These are phyloP conservation scores for Crithidia expoeki DNA, from an alignment of 208 protist genomes.

Conservation along the genomic window DNA sequence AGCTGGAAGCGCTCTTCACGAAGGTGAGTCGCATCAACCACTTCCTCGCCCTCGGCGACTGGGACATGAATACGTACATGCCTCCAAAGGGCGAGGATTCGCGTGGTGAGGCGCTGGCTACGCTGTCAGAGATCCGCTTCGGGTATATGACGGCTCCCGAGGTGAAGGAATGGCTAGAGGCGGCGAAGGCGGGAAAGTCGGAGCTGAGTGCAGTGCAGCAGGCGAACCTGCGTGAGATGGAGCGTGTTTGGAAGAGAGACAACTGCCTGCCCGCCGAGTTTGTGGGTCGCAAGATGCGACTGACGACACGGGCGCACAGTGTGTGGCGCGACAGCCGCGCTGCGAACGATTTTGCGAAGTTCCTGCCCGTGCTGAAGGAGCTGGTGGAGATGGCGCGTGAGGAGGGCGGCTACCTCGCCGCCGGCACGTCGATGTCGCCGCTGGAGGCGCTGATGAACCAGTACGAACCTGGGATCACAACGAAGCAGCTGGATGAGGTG, in stretches of 20 bases:
- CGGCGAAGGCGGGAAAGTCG: slow-evolving; percentile 18
- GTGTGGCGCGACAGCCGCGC: slow-evolving; percentile 71
- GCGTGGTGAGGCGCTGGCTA: slow-evolving; percentile 65
- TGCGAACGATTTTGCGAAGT: slow-evolving; percentile 72
- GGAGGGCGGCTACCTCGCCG: slow-evolving; percentile 60
- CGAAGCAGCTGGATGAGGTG: slow-evolving; percentile 60
- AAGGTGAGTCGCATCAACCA: slow-evolving; percentile 64
- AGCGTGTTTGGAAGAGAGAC: slow-evolving; percentile 38
- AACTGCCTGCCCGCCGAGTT: slow-evolving; percentile 60
- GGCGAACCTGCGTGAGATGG: slow-evolving; percentile 81
- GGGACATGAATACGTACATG: slow-evolving; percentile 86
- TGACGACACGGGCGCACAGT: slow-evolving; percentile 60
- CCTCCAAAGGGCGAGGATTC: slow-evolving; percentile 63
- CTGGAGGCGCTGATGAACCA: slow-evolving; percentile 84
- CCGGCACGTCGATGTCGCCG: slow-evolving; percentile 42
- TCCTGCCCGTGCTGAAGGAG: slow-evolving; percentile 75
- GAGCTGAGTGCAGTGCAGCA: slow-evolving; percentile 53
- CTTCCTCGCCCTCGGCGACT: slow-evolving; percentile 51
- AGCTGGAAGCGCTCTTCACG: slow-evolving; percentile 65
- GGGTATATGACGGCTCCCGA: slow-evolving; percentile 53
- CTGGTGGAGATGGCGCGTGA: slow-evolving; percentile 73
- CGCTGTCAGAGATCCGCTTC: slow-evolving; percentile 48
- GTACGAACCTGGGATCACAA: slow-evolving; percentile 85
- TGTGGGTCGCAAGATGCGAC: slow-evolving; percentile 52
- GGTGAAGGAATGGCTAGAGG: slow-evolving; percentile 48